A percentile compares a stretch with the other conserved stretches of the same genome.
Evolutionary conservation across 139 green algal genomes (phyloP).

Genomic region (Chlamydomonas schloesseri): DNA sequence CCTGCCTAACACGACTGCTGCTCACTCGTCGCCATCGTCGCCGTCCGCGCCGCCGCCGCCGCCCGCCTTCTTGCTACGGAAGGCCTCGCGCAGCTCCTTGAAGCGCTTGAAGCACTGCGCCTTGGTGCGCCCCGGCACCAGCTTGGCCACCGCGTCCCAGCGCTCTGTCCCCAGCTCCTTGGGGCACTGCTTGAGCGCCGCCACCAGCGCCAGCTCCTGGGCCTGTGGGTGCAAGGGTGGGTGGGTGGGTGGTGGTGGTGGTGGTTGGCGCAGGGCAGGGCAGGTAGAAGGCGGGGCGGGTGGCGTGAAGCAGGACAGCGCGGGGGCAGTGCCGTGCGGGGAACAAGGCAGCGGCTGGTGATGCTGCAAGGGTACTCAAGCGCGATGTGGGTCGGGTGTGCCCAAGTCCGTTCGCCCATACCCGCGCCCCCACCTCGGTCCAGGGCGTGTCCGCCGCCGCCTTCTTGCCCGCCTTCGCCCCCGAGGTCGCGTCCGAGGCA

Average conservation of each 20-base stretch:
- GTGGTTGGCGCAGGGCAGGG: too few species aligned
- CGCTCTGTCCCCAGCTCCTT: conserved; percentile 80
- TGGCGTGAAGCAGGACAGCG: too few species aligned
- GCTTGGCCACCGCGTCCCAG: background rate
- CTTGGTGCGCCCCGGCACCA: conserved; percentile 81
- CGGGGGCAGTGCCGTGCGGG: too few species aligned
- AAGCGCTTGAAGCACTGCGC: conserved; percentile 89
- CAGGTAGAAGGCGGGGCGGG: too few species aligned
- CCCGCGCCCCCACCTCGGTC: conserved; percentile 42
- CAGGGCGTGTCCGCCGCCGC: conserved; percentile 5
- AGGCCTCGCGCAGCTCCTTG: conserved; percentile 86
- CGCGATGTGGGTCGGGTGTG: too few species aligned
- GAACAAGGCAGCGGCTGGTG: too few species aligned
- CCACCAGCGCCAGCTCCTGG: conserved; percentile 91
- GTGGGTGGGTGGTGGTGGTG: background rate
- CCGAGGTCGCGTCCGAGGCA: background rate
- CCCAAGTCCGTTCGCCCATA: too few species aligned
- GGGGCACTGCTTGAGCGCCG: conserved; percentile 90
- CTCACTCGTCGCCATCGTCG: conserved; percentile 14
- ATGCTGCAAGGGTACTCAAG: too few species aligned
- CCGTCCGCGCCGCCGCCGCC: background rate
- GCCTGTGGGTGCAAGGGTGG: conserved; percentile 26
- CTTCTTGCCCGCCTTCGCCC: conserved; percentile 14
- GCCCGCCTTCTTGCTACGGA: conserved; percentile 77
- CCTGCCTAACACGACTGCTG: too few species aligned